Evolutionary conservation across 129 eudicot genomes (phyloP), one percentile per base, ranked within the genome.

Genomic region (Flaveria trinervia): DNA sequence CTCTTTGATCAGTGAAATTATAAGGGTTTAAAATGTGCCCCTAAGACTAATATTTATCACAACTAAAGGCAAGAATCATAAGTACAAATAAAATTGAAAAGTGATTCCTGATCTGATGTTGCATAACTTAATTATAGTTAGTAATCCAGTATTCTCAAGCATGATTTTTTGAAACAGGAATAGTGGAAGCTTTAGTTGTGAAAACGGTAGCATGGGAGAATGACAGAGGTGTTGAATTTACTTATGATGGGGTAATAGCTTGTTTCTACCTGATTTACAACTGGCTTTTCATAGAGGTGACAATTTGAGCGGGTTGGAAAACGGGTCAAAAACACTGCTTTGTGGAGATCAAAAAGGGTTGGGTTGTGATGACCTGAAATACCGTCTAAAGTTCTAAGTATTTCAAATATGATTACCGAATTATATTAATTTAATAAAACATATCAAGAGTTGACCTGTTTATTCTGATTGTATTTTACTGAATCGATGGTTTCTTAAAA

Each of bases 201-300:
- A 93, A 90, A 75, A 80, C 84, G 44, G 55, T 60, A 64, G 73
- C 88, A 45, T 93, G 98, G 98, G 98, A 93, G 80, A 83, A 84
- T 54, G 97, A 93, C 82, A 86, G 88, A 73, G 91, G 92, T n/a
- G 74, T 72, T 20, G 92, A 88, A 46, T 93, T 93, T 72, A 80
- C 78, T 25, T 93, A 88, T 77, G 97, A 93, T 79, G 98, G 97
- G 75, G 97, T 93, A 83, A 77, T 83, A 82, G 39, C 46, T 73
- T 69, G 56, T 80, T 78, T 70, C 71, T 46, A 61, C 44, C 44
- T 72, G 44, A 25, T 65, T 46, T 81, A 14, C 5, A 30, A 28
- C 54, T 36, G 20, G 25, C 7, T 52, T 28, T 71, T 28, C 17
- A 12, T 51, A 17, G 20, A 26, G 26, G 33, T 60, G 67, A 14